Evolutionary conservation across 495 filamentous ascomycete genomes (phyloP), one percentile per base, ranked within the genome.

Genomic region (Penicillium cosmopolitanum): DNA sequence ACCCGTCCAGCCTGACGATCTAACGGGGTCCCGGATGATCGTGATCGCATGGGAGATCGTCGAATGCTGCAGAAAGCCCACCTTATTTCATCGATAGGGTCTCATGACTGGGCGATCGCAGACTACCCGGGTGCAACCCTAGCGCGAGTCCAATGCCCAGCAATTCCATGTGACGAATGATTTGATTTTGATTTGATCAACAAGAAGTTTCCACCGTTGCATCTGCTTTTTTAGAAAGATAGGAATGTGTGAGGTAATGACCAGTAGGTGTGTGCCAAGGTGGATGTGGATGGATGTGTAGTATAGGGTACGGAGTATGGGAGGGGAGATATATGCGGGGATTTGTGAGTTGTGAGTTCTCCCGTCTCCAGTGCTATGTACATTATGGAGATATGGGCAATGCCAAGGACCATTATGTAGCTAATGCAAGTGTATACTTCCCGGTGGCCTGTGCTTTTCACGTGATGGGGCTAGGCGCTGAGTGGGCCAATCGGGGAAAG

Each of bases 401-500:
- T 23, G 23, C 23, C 23, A 23, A 23, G 23, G 23, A 23, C 23
- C 23, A 23, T 5, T 36, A 36, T 36, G 13, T 12, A 38, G 15
- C 36, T 38, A 38, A 38, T 38, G 12, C 36, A 38, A n/a, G 13
- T 18, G 42, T 44, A 44, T 16, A 44, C 15, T 44, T 44, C 15
- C n/a, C 18, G 34, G 54, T 66, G 60, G 64, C 48, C 64, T 56
- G 60, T 66, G 64, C 60, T 15, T 25, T 25, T 34, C 64, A 66
- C 64, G 64, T 66, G 64, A 66, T 58, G 28, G 23, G 12, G 5
- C 36, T 38, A 38, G 11, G 11, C 11, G 18, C 13, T 4, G 38
- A 1, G 21, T 23, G 2, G 31, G 52, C 76, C 73, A 80, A 80
- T 80, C 67, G 76, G 51, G 34, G 34, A 40, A 31, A 4, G 51